Conservation (phyloP, 2,329 filamentous ascomycete genomes). For the Pseudocercospora cruenta region DNA sequence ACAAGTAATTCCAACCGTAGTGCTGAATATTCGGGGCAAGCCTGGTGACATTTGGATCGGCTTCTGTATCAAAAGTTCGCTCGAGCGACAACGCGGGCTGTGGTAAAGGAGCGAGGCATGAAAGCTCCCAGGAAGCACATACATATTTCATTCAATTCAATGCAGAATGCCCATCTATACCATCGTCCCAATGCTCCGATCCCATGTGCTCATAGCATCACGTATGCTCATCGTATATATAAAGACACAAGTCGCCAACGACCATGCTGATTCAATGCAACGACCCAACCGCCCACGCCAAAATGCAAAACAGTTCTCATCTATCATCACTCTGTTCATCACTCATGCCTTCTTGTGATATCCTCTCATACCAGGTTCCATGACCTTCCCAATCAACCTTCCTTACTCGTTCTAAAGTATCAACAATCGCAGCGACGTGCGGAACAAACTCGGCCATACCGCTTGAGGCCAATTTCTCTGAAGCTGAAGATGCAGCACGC, state of each 20-base stretch:
- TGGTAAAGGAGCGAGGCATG: background rate
- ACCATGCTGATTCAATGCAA: background rate
- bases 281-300: background rate
- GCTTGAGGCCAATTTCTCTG: slow-evolving; percentile 69
- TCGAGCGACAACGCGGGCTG: background rate
- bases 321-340: background rate
- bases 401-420: slow-evolving; percentile 67
- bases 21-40: no score
- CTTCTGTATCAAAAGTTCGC: background rate
- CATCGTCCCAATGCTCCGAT: background rate
- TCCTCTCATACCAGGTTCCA: slow-evolving; percentile 70
- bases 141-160: background rate
- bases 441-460: slow-evolving; percentile 75
- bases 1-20: no score
- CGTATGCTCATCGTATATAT: background rate
- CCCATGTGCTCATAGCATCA: background rate
- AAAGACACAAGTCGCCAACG: background rate
- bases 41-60: no score
- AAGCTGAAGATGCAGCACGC: slow-evolving; percentile 68
- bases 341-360: slow-evolving; percentile 56
- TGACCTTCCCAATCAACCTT: slow-evolving; percentile 70
- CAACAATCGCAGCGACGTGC: slow-evolving; percentile 69
- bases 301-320: background rate
- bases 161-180: background rate
- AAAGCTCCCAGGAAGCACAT: background rate